Percentiles rank a stretch among this genome's conserved stretches.
These are phyloP conservation scores for Coprinopsis cinerea DNA, from an alignment of 768 basidiomycete species.

Conservation along the genomic window DNA sequence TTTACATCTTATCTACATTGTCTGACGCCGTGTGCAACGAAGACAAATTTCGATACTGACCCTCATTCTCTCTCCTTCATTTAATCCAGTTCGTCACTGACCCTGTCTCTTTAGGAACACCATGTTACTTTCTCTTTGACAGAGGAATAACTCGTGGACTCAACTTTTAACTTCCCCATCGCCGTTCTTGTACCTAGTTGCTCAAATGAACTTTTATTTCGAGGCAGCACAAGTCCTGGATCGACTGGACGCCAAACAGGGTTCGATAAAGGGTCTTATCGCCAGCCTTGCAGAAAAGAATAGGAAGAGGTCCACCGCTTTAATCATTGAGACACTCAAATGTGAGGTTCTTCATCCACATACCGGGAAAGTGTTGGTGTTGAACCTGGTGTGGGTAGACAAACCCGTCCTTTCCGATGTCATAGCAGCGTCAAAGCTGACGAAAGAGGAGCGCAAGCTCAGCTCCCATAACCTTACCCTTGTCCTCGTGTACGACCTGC, in stretches of 20 bases:
- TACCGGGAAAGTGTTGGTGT: constrained; percentile 8
- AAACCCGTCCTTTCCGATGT: constrained; percentile 69
- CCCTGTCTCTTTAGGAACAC: background rate
- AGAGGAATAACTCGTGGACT: background rate
- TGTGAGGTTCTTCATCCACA: constrained; percentile 50
- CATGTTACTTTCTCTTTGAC: background rate
- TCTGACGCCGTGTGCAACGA: constrained; percentile 64
- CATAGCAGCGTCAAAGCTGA: constrained; percentile 58
- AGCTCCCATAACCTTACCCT: constrained; percentile 72
- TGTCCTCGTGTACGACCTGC: constrained; percentile 86
- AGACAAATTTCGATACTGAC: constrained; percentile 24
- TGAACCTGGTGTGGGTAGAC: constrained; percentile 42
- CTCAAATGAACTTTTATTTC: constrained; percentile 91
- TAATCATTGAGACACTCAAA: constrained; percentile 93
- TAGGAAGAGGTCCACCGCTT: constrained; percentile 73
- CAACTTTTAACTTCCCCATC: background rate
- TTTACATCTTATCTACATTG: constrained; percentile 83
- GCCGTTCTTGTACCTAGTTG: constrained; percentile 25
- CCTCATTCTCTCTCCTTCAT: constrained; percentile 12
- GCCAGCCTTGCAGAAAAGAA: constrained; percentile 67
- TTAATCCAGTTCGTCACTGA: constrained; percentile 9
- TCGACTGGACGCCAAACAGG: constrained; percentile 80
- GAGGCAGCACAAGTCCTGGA: constrained; percentile 81
- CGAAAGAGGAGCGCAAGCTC: constrained; percentile 74
- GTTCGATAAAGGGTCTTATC: constrained; percentile 86